Evolutionary conservation across 2,329 filamentous ascomycete genomes (phyloP).

Genomic region (Penicillium nordicum): DNA sequence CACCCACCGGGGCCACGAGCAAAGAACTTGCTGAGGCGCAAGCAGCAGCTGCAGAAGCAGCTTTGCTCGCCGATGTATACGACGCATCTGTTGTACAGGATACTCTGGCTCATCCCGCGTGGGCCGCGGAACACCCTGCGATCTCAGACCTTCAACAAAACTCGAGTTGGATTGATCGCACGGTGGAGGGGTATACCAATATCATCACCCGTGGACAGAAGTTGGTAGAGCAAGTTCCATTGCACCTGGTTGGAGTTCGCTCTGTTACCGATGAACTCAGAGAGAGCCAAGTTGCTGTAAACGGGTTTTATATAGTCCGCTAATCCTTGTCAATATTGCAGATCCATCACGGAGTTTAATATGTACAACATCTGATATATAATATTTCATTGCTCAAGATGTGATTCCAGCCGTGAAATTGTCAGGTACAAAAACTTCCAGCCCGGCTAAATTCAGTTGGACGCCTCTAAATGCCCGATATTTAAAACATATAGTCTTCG

Average conservation of each 20-base stretch:
- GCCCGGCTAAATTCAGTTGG: not conserved
- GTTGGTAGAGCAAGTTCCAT: conserved; percentile 56
- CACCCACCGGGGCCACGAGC: conserved; percentile 13
- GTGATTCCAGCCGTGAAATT: not conserved
- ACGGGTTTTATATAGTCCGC: conserved; percentile 40
- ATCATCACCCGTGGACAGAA: conserved; percentile 52
- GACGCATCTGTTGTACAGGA: conserved; percentile 38
- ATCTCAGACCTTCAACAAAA: conserved; percentile 21
- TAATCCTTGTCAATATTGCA: conserved; percentile 7
- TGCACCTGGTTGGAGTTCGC: conserved; percentile 59
- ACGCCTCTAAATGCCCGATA: not conserved
- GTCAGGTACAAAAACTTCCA: not conserved
- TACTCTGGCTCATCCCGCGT: conserved; percentile 39
- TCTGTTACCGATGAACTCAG: conserved; percentile 42
- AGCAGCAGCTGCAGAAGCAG: conserved; percentile 35
- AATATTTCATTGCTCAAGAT: not conserved
- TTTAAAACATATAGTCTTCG: not conserved
- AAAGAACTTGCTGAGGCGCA: conserved; percentile 34
- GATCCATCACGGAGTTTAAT: not conserved
- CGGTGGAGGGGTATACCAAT: conserved; percentile 48
- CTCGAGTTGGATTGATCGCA: conserved; percentile 43
- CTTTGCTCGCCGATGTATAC: conserved; percentile 37
- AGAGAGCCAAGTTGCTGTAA: conserved; percentile 43
- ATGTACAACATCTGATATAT: not conserved
- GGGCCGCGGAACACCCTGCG: conserved; percentile 32